Evolutionary conservation across 768 basidiomycete species (phyloP).

Genomic region (Lactifluus pinguis): DNA sequence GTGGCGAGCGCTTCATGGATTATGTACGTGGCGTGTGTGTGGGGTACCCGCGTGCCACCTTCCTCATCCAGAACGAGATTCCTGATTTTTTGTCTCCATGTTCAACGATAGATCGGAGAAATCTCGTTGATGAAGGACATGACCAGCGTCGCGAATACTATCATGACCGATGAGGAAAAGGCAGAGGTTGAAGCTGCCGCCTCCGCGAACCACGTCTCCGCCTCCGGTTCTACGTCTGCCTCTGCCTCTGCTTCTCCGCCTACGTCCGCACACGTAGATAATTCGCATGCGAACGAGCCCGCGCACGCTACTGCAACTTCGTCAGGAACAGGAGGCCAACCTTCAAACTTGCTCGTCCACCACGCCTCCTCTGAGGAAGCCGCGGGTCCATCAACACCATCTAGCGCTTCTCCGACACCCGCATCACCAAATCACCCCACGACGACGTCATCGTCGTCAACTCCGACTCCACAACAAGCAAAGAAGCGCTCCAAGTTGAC

Average conservation of each 20-base stretch:
- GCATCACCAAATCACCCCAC: slow-evolving; percentile 22
- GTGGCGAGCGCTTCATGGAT: slow-evolving; percentile 84
- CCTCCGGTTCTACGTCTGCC: slow-evolving; percentile 16
- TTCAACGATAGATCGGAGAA: slow-evolving; percentile 72
- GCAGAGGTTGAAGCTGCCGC: slow-evolving; percentile 41
- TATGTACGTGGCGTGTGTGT: slow-evolving; percentile 46
- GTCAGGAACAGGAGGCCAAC: not conserved
- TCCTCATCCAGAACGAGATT: not conserved
- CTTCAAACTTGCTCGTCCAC: not conserved
- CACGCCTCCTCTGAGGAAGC: not conserved
- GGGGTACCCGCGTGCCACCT: not conserved
- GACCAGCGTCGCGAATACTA: slow-evolving; percentile 73
- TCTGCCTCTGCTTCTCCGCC: not conserved
- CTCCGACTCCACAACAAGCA: slow-evolving; percentile 13
- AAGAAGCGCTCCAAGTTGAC: slow-evolving; percentile 45
- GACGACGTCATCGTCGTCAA: not conserved
- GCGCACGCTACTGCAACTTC: not conserved
- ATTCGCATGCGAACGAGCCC: not conserved
- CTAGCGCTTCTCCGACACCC: slow-evolving; percentile 2
- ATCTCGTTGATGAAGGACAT: slow-evolving; percentile 93
- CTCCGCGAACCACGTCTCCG: slow-evolving; percentile 20
- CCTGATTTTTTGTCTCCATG: not conserved
- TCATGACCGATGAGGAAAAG: slow-evolving; percentile 90
- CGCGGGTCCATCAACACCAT: not conserved
- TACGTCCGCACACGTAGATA: not conserved